Percentiles rank a stretch among this genome's conserved stretches.
These are phyloP conservation scores for Solioccasus polychromus DNA, from an alignment of 768 basidiomycete genomes.

Conservation along the genomic window DNA sequence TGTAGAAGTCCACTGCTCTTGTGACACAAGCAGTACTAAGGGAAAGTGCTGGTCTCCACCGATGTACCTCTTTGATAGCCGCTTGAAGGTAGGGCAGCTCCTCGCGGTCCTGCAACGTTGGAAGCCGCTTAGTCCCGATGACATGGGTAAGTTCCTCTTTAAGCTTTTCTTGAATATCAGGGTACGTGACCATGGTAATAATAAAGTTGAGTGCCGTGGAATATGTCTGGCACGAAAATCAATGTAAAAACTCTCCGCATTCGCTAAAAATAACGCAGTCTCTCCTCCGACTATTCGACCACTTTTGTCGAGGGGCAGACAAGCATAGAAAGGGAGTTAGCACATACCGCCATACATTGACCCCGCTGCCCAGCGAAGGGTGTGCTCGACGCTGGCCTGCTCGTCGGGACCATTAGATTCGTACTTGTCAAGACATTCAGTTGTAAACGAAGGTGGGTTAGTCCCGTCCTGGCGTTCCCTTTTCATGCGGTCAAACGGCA, in stretches of 20 bases:
- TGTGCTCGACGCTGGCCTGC: constrained; percentile 6
- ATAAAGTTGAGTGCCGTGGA: no score
- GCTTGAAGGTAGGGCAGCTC: constrained; percentile 4
- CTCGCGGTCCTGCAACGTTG: constrained; percentile 3
- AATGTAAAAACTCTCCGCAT: no score
- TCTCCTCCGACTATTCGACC: constrained; percentile 5
- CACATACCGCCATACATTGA: constrained; percentile 19
- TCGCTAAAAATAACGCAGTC: no score
- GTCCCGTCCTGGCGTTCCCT: constrained; percentile 7
- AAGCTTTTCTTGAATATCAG: constrained; percentile 7
- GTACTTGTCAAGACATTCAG: constrained; percentile 13
- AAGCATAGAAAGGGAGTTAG: background rate
- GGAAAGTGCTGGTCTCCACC: constrained; percentile 4
- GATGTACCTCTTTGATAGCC: constrained; percentile 19
- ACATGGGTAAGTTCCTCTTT: constrained; percentile 11
- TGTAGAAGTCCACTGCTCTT: no score
- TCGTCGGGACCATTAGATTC: constrained; percentile 2
- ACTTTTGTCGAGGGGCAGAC: background rate
- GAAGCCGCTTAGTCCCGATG: constrained; percentile 2
- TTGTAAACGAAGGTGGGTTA: constrained; percentile 16
- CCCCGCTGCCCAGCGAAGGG: constrained; percentile 16
- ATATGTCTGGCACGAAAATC: no score
- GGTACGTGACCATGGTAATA: constrained; percentile 17
- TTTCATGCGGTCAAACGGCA: constrained; percentile 24
- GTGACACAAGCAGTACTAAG: no score